phyloP scores from a whole-genome alignment of 352 stramenopile genomes.

The Elongisporangium anandrum region DNA sequence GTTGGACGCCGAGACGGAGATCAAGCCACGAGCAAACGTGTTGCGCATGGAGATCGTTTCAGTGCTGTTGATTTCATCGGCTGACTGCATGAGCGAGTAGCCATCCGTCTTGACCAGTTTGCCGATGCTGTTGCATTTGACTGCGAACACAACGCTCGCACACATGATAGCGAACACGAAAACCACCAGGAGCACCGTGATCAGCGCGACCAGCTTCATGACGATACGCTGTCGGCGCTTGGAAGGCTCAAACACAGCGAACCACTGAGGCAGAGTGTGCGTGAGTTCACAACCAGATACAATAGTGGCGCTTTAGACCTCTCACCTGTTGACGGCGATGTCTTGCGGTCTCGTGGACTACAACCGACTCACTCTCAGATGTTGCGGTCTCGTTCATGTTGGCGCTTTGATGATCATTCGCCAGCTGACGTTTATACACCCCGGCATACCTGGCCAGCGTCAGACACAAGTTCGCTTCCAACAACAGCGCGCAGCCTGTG shows the following conservation, averaged over 20 bases:
- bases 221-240: conserved; percentile 57
- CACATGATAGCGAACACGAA: conserved; percentile 56
- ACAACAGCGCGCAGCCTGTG: conserved; percentile 54
- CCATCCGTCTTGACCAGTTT: conserved; percentile 36
- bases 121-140: conserved; percentile 65
- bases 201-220: conserved; percentile 46
- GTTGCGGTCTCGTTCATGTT: conserved; percentile 9
- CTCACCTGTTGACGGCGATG: conserved; percentile 3
- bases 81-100: conserved; percentile 30
- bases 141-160: conserved; percentile 60
- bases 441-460: conserved; percentile 49
- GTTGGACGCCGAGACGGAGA: conserved; percentile 18
- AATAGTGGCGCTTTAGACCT: not conserved
- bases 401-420: conserved; percentile 44
- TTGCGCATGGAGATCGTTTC: conserved; percentile 27
- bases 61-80: conserved; percentile 3
- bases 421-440: conserved; percentile 49
- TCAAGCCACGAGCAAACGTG: conserved; percentile 35
- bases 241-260: conserved; percentile 48
- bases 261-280: conserved; percentile 29
- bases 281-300: not conserved
- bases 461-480: conserved; percentile 43
- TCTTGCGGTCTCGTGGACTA: not conserved
- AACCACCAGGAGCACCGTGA: conserved; percentile 39
- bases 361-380: not conserved